Evolutionary conservation across 75 land plant species (phyloP), one percentile per base, ranked within the genome.

Genomic region (Ceratopteris richardii): DNA sequence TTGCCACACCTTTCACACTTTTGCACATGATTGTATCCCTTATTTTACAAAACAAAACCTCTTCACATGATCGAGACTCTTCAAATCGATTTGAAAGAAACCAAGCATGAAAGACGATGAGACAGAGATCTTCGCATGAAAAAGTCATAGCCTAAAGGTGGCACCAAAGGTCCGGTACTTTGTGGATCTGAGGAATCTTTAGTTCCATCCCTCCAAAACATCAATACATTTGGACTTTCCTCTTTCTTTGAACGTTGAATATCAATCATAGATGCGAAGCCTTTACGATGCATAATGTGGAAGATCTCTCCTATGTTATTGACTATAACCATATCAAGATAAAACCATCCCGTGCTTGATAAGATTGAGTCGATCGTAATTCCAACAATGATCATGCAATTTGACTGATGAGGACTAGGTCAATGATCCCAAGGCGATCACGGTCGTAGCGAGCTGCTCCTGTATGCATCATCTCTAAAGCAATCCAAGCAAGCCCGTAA

Each of bases 401-500:
- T 96, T 22, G 98, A 93, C 69, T 93, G 98, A 26, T 96, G 31
- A 40, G 98, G 98, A 58, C 96, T 89, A 10, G 98, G 98, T 61
- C 98, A 44, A 93, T 93, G 58, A 93, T 74, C 12, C 98, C 98
- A 65, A 93, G 89, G 27, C 98, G 75, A 57, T 93, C 98, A 44
- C 85, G 60, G 63, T 93, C 98, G 61, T 93, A 93, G 25, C 98
- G 73, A 11, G 98, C 80, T 17, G 98, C 96, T 0, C 98, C 98
- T 2, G 98, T 77, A 70, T 93, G 98, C 98, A 93, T 93, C 98
- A 93, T 93, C 79, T 93, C 98, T 46, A 93, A 95, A 16, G 96
- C 98, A 64, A 95, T 89, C 76, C 98, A 93, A 17, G 98, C 98
- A n/a, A n/a, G n/a, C n/a, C n/a, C n/a, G n/a, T n/a, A n/a, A n/a